These are phyloP conservation scores for Circinella minor DNA, from an alignment of 371 early-diverging fungal species.

Conservation along the genomic window DNA sequence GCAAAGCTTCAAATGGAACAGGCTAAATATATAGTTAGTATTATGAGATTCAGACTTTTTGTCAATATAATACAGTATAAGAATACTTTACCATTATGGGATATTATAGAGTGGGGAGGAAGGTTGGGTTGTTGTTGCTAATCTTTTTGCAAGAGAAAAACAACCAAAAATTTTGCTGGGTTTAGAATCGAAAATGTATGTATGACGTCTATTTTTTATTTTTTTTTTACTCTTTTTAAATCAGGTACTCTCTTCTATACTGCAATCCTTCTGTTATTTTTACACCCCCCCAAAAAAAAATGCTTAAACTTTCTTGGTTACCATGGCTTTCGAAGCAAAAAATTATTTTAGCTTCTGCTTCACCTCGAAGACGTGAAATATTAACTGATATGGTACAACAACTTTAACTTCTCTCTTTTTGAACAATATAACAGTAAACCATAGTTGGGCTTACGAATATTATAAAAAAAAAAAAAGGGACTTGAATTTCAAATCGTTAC, in stretches of 20 bases:
- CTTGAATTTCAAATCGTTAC: conserved; percentile 65
- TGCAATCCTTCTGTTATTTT: too few relatives aligned
- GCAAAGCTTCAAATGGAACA: conserved; percentile 54
- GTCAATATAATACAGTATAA: conserved; percentile 35
- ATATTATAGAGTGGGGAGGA: conserved; percentile 11
- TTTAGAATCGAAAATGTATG: background rate
- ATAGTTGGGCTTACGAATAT: too few relatives aligned
- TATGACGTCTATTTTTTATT: background rate
- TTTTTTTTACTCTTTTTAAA: background rate
- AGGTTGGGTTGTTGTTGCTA: background rate
- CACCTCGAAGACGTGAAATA: conserved; percentile 82
- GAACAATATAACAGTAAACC: too few relatives aligned
- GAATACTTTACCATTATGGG: conserved; percentile 16
- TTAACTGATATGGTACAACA: conserved; percentile 60
- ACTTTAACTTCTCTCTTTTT: background rate
- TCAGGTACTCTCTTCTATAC: too few relatives aligned
- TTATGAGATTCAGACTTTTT: background rate
- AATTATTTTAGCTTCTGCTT: conserved; percentile 81
- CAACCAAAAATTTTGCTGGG: background rate
- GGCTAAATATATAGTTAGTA: conserved; percentile 30
- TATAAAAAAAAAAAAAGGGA: conserved; percentile 39
- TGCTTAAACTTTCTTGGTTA: conserved; percentile 15
- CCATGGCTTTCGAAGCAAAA: conserved; percentile 32
- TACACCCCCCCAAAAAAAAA: background rate
- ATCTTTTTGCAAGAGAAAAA: background rate